Base-by-base conservation (phyloP, 768 basidiomycete species). In the Tephrocybe sp. region DNA sequence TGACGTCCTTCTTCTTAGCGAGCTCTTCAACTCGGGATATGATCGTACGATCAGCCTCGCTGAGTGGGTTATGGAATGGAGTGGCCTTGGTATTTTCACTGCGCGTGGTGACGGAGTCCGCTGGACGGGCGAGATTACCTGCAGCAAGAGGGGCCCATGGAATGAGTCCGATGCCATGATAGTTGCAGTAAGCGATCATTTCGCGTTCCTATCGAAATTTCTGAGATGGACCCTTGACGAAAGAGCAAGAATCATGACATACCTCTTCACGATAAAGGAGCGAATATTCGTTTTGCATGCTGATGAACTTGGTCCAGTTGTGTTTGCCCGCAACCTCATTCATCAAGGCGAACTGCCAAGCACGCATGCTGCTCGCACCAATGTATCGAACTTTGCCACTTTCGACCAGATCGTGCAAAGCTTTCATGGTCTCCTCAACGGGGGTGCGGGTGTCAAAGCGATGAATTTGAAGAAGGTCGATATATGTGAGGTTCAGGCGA, bases 201-300 rank as follows among this genome's bases (percentile, higher is more conserved):
- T 75, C 74, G 1, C 69, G 64, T 46, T 78, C 76, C 77, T 76
- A 27, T 5, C 4, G 55, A n/a, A 3, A 7, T 5, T n/a, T 24
- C 3, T 27, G 3, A 16, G 11, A 27, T 41, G 19, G 16, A 1
- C 45, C 11, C 27, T 31, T 2, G n/a, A 10, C 18, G 23, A 13
- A 22, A 15, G 21, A 22, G 13, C n/a, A 13, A 12, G 10, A 37
- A 3, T 4, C 19, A 15, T 4, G 30, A 45, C 54, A 1, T 8
- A 66, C 64, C 62, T 83, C 79, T 49, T 79, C 75, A 4, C 80
- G 69, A 56, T 83, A 83, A 16, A 81, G 65, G 4, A 80, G 61
- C 27, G 70, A 77, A 54, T 82, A 75, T 49, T 77, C 74, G 36
- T 72, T 69, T 61, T 83, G 81, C 71, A 82, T 79, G 48, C 77